phyloP scores from a whole-genome alignment of 345 rosid species.

The Geranium rotundifolium region DNA sequence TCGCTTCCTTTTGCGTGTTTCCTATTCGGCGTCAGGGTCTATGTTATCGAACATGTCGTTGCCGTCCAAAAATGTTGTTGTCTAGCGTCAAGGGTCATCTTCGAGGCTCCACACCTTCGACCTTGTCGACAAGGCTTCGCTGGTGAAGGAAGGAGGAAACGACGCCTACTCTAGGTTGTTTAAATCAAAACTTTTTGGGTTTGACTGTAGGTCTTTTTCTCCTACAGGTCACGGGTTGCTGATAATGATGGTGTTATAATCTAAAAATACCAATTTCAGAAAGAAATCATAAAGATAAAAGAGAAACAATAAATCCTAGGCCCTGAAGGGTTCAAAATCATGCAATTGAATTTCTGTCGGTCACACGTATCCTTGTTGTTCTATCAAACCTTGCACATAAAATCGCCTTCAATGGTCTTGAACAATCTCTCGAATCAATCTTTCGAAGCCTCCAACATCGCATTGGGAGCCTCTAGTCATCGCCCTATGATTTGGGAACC shows the following conservation, averaged over 20 bases:
- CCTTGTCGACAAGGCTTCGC: constrained; percentile 60
- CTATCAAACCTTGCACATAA: too few relatives aligned
- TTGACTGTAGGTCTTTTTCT: constrained; percentile 75
- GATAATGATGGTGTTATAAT: constrained; percentile 9
- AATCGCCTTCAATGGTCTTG: too few relatives aligned
- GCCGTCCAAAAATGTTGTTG: constrained; percentile 43
- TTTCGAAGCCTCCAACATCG: too few relatives aligned
- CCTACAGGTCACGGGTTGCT: constrained; percentile 87
- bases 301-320: too few relatives aligned
- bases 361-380: too few relatives aligned
- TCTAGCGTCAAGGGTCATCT: constrained; percentile 78
- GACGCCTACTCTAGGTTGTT: constrained; percentile 65
- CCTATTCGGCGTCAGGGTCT: constrained; percentile 66
- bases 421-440: too few relatives aligned
- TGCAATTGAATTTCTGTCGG: too few relatives aligned
- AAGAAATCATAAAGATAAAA: too few relatives aligned
- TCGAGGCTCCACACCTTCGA: constrained; percentile 85
- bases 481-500: too few relatives aligned
- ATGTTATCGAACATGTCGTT: constrained; percentile 55
- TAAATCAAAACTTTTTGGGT: constrained; percentile 79
- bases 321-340: too few relatives aligned
- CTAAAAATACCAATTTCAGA: too few relatives aligned
- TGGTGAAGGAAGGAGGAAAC: constrained; percentile 87
- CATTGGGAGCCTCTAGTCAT: too few relatives aligned
- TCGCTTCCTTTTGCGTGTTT: constrained; percentile 51